Evolutionary conservation across 169 alveolate species (phyloP), one percentile per base, ranked within the genome.

Genomic region (Cryptosporidium andersoni): DNA sequence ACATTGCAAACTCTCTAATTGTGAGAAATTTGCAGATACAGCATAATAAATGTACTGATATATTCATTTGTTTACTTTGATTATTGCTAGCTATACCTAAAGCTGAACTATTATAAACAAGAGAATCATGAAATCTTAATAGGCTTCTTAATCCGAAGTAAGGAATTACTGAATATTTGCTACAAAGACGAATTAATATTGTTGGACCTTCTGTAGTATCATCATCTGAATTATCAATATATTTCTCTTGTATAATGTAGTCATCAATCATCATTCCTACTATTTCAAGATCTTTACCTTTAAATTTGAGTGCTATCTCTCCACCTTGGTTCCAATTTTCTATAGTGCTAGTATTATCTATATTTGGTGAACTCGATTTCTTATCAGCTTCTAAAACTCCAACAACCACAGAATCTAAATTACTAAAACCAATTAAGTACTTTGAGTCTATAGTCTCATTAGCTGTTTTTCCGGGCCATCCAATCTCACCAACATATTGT

Each of bases 271-370:
- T 40, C 39, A 58, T 14, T 43, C 60, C 85, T 25, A 47, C 16
- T 37, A 74, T 37, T 42, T 55, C 53, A 39, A 74, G 5, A 7
- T 40, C 40, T 3, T 45, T 74, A n/a, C 60, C 52, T 36, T 60
- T 74, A 12, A 62, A 43, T 25, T 34, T 47, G 34, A 74, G 60
- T 4, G 37, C 11, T 16, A 74, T 58, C 39, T 74, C 85, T 11
- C 85, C 85, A 55, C 85, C 85, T 39, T 74, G 85, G 8, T 66
- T 56, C 85, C 85, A 56, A 25, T 74, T 52, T 1, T 66, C 81
- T 2, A 7, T 16, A 12, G 12, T 56, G 14, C 39, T 60, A 39
- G 16, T 60, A n/a, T 64, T 34, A 62, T 16, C 34, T 25, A 52
- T 65, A 67, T 14, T 53, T n/a, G 5, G n/a, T 7, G 47, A n/a